Conservation (phyloP, 768 basidiomycete species). For the Lyophyllum atratum region DNA sequence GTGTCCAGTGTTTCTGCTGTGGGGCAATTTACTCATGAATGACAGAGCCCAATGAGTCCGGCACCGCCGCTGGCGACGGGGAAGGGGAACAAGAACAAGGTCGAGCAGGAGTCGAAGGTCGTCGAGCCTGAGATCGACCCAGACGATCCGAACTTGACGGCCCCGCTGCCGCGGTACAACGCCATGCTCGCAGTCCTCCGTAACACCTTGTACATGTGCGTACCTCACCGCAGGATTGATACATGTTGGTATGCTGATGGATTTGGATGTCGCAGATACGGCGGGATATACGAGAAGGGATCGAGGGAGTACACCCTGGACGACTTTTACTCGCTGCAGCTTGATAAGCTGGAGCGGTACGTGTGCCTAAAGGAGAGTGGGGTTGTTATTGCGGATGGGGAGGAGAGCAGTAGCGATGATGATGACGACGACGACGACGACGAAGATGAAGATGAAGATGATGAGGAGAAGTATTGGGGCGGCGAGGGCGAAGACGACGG, state of each 20-base stretch:
- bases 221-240: background rate
- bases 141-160: slow-evolving; percentile 65
- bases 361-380: slow-evolving; percentile 70
- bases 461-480: slow-evolving; percentile 38
- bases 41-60: background rate
- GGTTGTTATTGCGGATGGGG: slow-evolving; percentile 61
- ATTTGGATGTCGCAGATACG: slow-evolving; percentile 55
- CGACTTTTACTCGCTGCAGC: slow-evolving; percentile 78
- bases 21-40: background rate
- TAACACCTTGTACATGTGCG: slow-evolving; percentile 86
- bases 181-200: slow-evolving; percentile 84
- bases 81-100: background rate
- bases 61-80: too few species aligned
- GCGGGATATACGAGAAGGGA: slow-evolving; percentile 85
- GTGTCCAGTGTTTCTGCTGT: background rate
- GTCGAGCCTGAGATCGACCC: slow-evolving; percentile 41
- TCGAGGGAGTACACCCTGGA: slow-evolving; percentile 86
- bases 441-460: slow-evolving; percentile 57
- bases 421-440: slow-evolving; percentile 62
- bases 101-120: background rate
- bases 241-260: background rate
- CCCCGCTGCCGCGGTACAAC: slow-evolving; percentile 79
- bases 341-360: slow-evolving; percentile 85
- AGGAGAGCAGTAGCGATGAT: slow-evolving; percentile 61
- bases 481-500: slow-evolving; percentile 42